Conservation (phyloP, 345 rosid species). For the Arabis alpina region DNA sequence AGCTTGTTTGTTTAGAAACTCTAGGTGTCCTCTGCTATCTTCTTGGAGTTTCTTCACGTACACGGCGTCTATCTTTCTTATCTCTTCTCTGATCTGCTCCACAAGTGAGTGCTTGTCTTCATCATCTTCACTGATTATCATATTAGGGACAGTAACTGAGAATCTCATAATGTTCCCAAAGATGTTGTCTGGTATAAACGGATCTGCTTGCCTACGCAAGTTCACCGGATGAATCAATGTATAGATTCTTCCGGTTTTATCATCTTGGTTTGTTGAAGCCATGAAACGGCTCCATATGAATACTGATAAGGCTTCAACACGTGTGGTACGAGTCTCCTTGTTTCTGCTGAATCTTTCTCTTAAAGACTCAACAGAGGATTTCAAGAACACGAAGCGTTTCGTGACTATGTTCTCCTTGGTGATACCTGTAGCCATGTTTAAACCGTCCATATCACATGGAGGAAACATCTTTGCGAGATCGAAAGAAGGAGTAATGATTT, state of each 20-base stretch:
- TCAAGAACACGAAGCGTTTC: constrained; percentile 50
- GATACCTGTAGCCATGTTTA: constrained; percentile 29
- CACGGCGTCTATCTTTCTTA: constrained; percentile 37
- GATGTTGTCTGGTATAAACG: constrained; percentile 39
- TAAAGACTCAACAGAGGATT: constrained; percentile 38
- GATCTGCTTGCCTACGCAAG: constrained; percentile 45
- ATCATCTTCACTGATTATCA: constrained; percentile 16
- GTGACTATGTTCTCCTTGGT: constrained; percentile 43
- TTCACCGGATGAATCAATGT: constrained; percentile 48
- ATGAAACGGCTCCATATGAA: constrained; percentile 53
- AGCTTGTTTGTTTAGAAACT: constrained; percentile 22
- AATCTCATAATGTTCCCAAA: constrained; percentile 46
- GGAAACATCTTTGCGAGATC: constrained; percentile 50
- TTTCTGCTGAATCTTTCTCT: constrained; percentile 35
- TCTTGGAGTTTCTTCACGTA: constrained; percentile 45
- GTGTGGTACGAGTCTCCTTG: constrained; percentile 32
- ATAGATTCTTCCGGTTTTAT: constrained; percentile 18
- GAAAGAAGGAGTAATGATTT: constrained; percentile 39
- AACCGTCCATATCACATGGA: constrained; percentile 34
- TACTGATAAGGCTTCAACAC: constrained; percentile 50
- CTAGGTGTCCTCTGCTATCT: constrained; percentile 33
- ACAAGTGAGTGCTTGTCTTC: constrained; percentile 21
- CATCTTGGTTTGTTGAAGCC: constrained; percentile 38
- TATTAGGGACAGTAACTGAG: constrained; percentile 6
- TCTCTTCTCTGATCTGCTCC: constrained; percentile 39